phyloP scores from a whole-genome alignment of 2,329 filamentous ascomycete species.

The Colletotrichum agaves region DNA sequence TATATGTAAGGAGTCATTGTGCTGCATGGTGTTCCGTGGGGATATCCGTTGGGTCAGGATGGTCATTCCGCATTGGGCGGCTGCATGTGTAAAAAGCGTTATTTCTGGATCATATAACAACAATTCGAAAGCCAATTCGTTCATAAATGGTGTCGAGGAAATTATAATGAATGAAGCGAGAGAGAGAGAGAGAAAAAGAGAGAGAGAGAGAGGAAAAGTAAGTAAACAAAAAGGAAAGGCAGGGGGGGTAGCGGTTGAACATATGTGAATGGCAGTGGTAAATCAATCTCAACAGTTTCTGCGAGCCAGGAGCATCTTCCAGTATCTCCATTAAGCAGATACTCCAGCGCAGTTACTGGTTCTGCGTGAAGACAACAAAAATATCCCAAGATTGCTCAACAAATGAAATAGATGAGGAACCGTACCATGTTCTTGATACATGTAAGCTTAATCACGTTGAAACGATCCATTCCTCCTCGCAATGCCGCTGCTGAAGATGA shows the following conservation, averaged over 20 bases:
- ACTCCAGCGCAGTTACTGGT: not conserved
- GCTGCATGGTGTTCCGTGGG: constrained; percentile 30
- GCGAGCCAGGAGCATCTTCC: not conserved
- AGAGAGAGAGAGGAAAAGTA: not conserved
- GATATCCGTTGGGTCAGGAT: constrained; percentile 27
- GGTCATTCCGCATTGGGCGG: constrained; percentile 29
- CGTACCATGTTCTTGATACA: too few species aligned
- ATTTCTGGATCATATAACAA: constrained; percentile 3
- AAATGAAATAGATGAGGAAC: too few species aligned
- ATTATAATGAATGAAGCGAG: too few species aligned
- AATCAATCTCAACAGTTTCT: constrained; percentile 16
- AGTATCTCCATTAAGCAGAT: not conserved
- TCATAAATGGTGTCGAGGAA: not conserved
- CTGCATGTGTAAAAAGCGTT: constrained; percentile 30
- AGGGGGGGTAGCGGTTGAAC: not conserved
- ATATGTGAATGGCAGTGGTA: not conserved
- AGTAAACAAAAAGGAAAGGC: too few species aligned
- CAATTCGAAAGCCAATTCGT: not conserved
- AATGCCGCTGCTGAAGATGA: not conserved
- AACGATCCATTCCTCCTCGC: not conserved
- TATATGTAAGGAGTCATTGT: constrained; percentile 25
- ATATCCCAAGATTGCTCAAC: too few species aligned
- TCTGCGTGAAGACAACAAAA: too few species aligned
- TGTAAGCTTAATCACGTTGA: not conserved
- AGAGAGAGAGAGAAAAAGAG: not conserved